Conservation (phyloP, 2,329 filamentous ascomycete species). For the Sporothrix humicola region DNA sequence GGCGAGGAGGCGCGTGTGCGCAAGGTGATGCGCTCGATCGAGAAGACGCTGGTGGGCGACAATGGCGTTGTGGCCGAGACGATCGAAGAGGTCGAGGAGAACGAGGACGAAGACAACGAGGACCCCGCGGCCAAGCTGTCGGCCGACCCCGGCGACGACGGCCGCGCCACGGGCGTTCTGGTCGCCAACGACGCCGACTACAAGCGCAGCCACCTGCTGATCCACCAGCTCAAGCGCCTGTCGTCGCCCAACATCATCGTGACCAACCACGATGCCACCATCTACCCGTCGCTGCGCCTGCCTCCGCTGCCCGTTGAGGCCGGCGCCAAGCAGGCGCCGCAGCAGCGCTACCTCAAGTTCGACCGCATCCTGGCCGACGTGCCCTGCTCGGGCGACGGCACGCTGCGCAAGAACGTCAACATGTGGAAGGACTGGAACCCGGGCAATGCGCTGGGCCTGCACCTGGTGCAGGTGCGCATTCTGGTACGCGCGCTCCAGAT, state of each 20-base stretch:
- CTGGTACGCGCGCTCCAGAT: conserved; percentile 91
- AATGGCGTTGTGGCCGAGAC: conserved; percentile 13
- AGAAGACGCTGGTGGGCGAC: conserved; percentile 58
- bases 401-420: conserved; percentile 87
- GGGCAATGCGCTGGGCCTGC: conserved; percentile 82
- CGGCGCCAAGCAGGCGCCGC: conserved; percentile 47
- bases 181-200: conserved; percentile 98
- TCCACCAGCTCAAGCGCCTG: conserved; percentile 95
- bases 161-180: conserved; percentile 86
- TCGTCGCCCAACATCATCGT: conserved; percentile 97
- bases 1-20: conserved; percentile 88
- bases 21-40: conserved; percentile 66
- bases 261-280: conserved; percentile 95
- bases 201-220: conserved; percentile 94
- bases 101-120: conserved; percentile 46
- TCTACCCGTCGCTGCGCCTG: conserved; percentile 92
- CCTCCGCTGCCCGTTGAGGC: conserved; percentile 54
- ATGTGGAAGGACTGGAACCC: conserved; percentile 96
- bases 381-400: conserved; percentile 95
- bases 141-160: conserved; percentile 72
- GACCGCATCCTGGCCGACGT: conserved; percentile 96
- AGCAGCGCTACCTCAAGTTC: conserved; percentile 79
- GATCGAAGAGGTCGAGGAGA: conserved; percentile 48
- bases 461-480: conserved; percentile 86
- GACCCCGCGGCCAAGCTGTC: conserved; percentile 55